Percentiles rank a stretch among this genome's conserved stretches.
phyloP scores from a whole-genome alignment of 2,329 filamentous ascomycete genomes.

The Colletotrichum sp. region DNA sequence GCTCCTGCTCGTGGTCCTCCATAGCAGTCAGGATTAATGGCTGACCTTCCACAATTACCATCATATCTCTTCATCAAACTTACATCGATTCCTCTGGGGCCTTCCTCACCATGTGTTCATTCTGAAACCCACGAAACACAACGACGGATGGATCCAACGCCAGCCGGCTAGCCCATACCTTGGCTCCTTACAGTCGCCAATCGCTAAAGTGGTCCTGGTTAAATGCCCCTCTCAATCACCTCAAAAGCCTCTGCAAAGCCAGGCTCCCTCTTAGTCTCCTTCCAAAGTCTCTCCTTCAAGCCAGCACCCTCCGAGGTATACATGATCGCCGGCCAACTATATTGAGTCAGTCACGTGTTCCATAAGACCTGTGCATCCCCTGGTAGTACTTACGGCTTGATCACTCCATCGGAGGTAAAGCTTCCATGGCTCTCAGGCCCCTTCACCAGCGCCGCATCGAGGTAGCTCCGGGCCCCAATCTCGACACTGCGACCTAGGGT shows the following conservation, averaged over 20 bases:
- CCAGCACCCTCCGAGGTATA: constrained; percentile 14
- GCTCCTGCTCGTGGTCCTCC: no score
- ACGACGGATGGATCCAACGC: no score
- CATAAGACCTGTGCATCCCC: fast-evolving
- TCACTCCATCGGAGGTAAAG: constrained; percentile 50
- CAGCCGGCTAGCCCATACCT: fast-evolving
- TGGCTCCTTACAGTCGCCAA: not conserved
- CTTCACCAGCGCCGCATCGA: constrained; percentile 50
- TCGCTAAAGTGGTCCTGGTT: fast-evolving
- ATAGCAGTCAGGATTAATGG: no score
- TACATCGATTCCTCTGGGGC: no score
- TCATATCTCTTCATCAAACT: no score
- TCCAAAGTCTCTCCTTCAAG: constrained; percentile 8
- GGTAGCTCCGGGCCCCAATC: constrained; percentile 47
- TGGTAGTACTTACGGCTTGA: constrained; percentile 44
- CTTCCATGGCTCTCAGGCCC: constrained; percentile 55
- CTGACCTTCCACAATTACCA: no score
- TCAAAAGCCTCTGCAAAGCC: constrained; percentile 16
- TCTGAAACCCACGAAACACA: no score
- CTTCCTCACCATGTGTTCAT: no score
- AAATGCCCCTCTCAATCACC: not conserved
- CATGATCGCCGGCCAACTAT: constrained; percentile 14
- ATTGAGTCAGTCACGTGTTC: not conserved
- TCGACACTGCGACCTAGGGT: constrained; percentile 32
- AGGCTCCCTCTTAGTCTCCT: constrained; percentile 14